These are phyloP conservation scores for Didymella pomorum DNA, from an alignment of 2,329 filamentous ascomycete genomes.

Conservation along the genomic window DNA sequence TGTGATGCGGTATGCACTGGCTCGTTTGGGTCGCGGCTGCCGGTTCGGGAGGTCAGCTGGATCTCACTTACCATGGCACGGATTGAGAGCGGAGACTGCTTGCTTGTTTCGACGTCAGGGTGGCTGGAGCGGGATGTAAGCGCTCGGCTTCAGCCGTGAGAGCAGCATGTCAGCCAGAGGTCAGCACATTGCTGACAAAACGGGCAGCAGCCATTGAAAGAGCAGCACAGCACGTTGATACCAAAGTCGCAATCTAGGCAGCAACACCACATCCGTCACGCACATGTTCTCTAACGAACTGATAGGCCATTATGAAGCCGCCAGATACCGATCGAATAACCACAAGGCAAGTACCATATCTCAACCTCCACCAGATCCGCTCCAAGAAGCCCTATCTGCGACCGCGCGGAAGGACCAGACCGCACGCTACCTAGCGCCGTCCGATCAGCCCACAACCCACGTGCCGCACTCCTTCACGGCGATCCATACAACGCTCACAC, in stretches of 20 bases:
- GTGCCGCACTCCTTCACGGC: conserved; percentile 10
- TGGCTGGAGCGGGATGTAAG: conserved; percentile 4
- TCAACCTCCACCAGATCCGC: not conserved
- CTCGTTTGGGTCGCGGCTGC: not conserved
- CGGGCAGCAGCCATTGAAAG: not conserved
- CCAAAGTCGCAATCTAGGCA: not conserved
- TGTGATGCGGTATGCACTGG: conserved; percentile 12
- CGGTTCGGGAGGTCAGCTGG: conserved; percentile 13
- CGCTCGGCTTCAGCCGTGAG: conserved; percentile 8
- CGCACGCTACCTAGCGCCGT: conserved; percentile 2
- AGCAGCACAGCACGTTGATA: not conserved
- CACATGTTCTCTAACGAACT: not conserved
- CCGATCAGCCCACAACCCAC: conserved; percentile 9
- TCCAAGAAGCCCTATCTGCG: conserved; percentile 11
- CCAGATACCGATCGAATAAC: not conserved
- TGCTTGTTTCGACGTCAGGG: conserved; percentile 11
- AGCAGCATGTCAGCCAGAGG: not conserved
- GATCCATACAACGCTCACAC: conserved; percentile 12
- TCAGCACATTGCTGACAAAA: not conserved
- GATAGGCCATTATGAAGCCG: not conserved
- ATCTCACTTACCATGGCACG: not conserved
- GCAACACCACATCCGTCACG: not conserved
- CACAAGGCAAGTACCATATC: not conserved
- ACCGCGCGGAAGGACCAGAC: conserved; percentile 10
- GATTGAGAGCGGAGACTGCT: not conserved